Evolutionary conservation across 768 basidiomycete genomes (phyloP).

Genomic region (Boletus rufocinnamomeus): DNA sequence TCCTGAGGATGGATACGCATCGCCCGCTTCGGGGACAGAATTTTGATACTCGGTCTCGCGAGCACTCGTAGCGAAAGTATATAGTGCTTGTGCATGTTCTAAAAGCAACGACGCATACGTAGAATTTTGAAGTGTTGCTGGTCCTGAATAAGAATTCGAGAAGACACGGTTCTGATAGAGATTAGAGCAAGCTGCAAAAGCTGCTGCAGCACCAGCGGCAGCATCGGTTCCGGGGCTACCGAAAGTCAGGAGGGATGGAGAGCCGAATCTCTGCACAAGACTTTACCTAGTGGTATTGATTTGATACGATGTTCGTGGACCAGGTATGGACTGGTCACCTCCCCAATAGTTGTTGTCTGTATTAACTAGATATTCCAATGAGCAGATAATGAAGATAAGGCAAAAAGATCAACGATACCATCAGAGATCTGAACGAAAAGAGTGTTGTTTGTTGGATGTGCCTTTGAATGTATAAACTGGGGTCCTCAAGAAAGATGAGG

Average conservation of each 20-base stretch:
- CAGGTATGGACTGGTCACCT: conserved; percentile 76
- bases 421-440: conserved; percentile 79
- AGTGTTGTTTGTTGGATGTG: conserved; percentile 71
- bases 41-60: conserved; percentile 64
- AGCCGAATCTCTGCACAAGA: background rate
- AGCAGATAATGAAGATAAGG: background rate
- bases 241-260: background rate
- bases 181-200: conserved; percentile 84
- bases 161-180: conserved; percentile 70
- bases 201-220: conserved; percentile 80
- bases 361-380: conserved; percentile 41
- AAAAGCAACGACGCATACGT: conserved; percentile 73
- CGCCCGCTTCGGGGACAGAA: conserved; percentile 62
- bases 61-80: conserved; percentile 72
- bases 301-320: conserved; percentile 71
- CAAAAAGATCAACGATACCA: conserved; percentile 37
- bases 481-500: background rate
- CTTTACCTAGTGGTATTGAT: conserved; percentile 65
- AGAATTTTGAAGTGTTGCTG: conserved; percentile 69
- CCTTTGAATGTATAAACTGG: conserved; percentile 44
- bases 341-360: conserved; percentile 87
- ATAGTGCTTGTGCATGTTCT: conserved; percentile 73
- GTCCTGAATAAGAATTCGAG: conserved; percentile 52
- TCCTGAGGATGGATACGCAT: conserved; percentile 69
- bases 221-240: conserved; percentile 83